These are phyloP conservation scores for Xerocomus brunneocitrinus DNA, from an alignment of 768 basidiomycete genomes.

Conservation along the genomic window DNA sequence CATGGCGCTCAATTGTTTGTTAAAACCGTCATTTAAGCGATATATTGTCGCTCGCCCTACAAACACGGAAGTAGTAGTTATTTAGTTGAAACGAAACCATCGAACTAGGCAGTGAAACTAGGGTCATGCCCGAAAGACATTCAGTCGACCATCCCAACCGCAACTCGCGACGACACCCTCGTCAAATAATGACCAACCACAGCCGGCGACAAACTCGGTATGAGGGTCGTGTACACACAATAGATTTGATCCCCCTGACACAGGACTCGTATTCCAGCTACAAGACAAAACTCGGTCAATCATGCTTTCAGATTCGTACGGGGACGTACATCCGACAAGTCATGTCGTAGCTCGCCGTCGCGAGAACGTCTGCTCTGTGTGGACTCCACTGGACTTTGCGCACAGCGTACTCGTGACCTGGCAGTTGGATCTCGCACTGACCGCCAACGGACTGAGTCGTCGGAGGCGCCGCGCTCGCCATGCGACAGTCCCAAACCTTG, in stretches of 20 bases:
- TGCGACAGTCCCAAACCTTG: conserved; percentile 85
- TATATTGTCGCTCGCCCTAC: neutral
- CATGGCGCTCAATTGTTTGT: neutral
- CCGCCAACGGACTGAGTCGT: conserved; percentile 59
- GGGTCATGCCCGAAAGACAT: conserved; percentile 59
- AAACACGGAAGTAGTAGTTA: neutral
- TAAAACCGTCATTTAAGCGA: neutral
- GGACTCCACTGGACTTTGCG: conserved; percentile 89
- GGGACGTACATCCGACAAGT: conserved; percentile 78
- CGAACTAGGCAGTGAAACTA: neutral
- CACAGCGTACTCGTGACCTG: conserved; percentile 88
- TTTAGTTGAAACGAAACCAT: too few species aligned
- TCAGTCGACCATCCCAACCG: conserved; percentile 85
- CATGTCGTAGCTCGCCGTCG: conserved; percentile 88
- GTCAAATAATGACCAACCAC: conserved; percentile 89
- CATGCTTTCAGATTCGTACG: neutral
- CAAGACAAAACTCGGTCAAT: conserved; percentile 1
- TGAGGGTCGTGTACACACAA: conserved; percentile 79
- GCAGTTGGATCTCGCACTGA: conserved; percentile 60
- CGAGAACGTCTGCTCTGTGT: conserved; percentile 65
- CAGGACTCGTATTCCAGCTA: conserved; percentile 73
- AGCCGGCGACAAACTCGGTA: conserved; percentile 92
- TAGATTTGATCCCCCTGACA: conserved; percentile 45
- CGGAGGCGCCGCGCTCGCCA: conserved; percentile 56
- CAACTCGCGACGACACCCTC: conserved; percentile 84